A percentile compares a stretch with the other conserved stretches of the same genome.
phyloP scores from a whole-genome alignment of 257 asterid species.

The Buddleja alternifolia region DNA sequence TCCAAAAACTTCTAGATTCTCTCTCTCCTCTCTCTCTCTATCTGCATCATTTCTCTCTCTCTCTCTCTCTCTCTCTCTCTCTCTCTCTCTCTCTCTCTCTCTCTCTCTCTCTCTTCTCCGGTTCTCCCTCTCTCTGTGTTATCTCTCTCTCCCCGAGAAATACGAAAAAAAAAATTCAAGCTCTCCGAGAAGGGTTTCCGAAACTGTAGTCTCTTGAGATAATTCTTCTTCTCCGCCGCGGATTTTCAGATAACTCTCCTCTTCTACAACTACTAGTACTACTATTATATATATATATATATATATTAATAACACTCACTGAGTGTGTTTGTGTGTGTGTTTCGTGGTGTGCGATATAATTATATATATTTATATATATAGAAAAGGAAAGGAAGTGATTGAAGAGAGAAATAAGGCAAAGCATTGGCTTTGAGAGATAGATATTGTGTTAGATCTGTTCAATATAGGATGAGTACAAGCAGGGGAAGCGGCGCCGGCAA shows the following conservation, averaged over 20 bases:
- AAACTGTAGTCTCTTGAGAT: conserved; percentile 23
- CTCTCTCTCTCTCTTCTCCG: too few species aligned
- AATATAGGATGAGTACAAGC: conserved; percentile 48
- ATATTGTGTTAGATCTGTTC: conserved; percentile 45
- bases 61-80: too few species aligned
- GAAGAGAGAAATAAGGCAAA: conserved; percentile 30
- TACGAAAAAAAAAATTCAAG: too few species aligned
- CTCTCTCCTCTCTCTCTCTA: too few species aligned
- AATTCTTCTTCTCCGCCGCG: conserved; percentile 30
- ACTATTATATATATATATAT: not conserved
- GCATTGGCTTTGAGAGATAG: conserved; percentile 34
- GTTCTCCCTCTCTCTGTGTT: too few species aligned
- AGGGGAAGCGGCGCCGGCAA: conserved; percentile 51
- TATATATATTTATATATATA: not conserved
- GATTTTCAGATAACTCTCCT: conserved; percentile 19
- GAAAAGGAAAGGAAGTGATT: conserved; percentile 19
- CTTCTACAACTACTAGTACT: conserved; percentile 12
- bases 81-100: too few species aligned
- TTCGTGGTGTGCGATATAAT: conserved; percentile 9
- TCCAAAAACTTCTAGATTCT: too few species aligned
- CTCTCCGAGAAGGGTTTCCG: conserved; percentile 46
- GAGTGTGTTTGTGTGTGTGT: conserved; percentile 22
- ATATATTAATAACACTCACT: not conserved
- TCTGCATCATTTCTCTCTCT: too few species aligned
- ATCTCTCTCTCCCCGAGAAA: too few species aligned